Base-by-base conservation (phyloP, 495 filamentous ascomycete genomes). In the Xylaria scruposa region DNA sequence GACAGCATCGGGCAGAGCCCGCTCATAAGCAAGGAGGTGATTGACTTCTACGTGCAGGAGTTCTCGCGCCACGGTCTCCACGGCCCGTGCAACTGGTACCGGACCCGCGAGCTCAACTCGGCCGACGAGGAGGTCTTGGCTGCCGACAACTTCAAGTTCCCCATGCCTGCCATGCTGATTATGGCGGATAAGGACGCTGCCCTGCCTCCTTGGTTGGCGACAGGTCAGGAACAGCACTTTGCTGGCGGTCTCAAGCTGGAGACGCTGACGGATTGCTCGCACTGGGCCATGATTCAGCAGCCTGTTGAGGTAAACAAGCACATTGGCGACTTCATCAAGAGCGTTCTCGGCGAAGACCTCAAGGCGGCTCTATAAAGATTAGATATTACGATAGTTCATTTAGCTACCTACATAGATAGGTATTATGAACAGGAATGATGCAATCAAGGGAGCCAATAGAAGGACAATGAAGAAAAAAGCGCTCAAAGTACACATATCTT, bases 11-110 rank as follows among this genome's bases (percentile, higher is more conserved):
- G 81, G 24, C 86, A 84, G 65, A 83, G 82, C 51, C 78, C 76
- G 69, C 75, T 96, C 54, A 70, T 97, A 75, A 86, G 79, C 72
- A 85, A 88, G 67, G 88, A 91, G 85, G 91, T 95, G 75, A 78
- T 94, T 64, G 90, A 94, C 58, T 93, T 88, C 80, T 97, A 97
- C 79, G 88, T 88, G 19, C 82, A 88, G 46, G 84, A 93, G 80
- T 97, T 88, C 78, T 81, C 82, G 15, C 85, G 88, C n/a, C 84
- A 90, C 72, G 95, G 70, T 17, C 76, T 98, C 67, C 87, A 90
- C 73, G 93, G 92, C 3, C 91, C 93, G 24, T 83, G 91, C 89
- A 92, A 94, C 75, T 98, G 94, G 94, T 98, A 98, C 79, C 87
- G 91, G 19, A 92, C 89, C 3, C 79, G 84, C 1, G 77, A 89